Percentiles rank a stretch among this genome's conserved stretches.
Conservation (phyloP, 2,329 filamentous ascomycete genomes). For the Penicillium sp. region DNA sequence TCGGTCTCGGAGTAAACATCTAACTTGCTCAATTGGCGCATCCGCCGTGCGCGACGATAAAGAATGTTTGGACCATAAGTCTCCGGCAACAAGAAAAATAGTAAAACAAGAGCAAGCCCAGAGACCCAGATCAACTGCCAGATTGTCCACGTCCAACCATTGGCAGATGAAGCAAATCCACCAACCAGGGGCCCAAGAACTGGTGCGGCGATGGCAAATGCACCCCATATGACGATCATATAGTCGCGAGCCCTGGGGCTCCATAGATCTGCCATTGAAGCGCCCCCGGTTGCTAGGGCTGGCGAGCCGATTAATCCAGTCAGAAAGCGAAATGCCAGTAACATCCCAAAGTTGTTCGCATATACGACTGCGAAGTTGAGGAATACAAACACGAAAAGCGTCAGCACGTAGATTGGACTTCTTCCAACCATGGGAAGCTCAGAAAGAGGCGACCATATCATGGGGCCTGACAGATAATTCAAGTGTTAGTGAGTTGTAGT, state of each 20-base stretch:
- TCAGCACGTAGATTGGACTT: constrained; percentile 43
- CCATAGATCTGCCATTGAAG: constrained; percentile 40
- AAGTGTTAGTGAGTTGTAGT: too few relatives aligned
- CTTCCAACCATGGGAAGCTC: constrained; percentile 46
- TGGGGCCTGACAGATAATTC: too few relatives aligned
- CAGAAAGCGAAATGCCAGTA: constrained; percentile 47
- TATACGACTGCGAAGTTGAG: constrained; percentile 43
- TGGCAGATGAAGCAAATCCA: constrained; percentile 51
- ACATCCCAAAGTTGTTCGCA: constrained; percentile 45
- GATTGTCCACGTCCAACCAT: constrained; percentile 54
- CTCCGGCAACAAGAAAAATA: constrained; percentile 26
- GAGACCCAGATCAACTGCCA: constrained; percentile 55
- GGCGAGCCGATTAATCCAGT: constrained; percentile 45
- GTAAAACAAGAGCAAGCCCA: constrained; percentile 47
- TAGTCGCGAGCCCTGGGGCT: constrained; percentile 42
- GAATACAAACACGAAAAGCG: constrained; percentile 43
- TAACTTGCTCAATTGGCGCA: too few relatives aligned
- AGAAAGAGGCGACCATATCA: constrained; percentile 39
- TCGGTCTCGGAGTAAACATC: too few relatives aligned
- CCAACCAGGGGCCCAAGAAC: constrained; percentile 55
- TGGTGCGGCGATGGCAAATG: constrained; percentile 37
- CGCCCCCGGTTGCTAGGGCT: constrained; percentile 40
- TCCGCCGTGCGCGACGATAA: constrained; percentile 11
- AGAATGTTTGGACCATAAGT: constrained; percentile 23
- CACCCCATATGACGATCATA: constrained; percentile 52